These are phyloP conservation scores for Plasmopara halstedii DNA, from an alignment of 352 stramenopile genomes.

Conservation along the genomic window DNA sequence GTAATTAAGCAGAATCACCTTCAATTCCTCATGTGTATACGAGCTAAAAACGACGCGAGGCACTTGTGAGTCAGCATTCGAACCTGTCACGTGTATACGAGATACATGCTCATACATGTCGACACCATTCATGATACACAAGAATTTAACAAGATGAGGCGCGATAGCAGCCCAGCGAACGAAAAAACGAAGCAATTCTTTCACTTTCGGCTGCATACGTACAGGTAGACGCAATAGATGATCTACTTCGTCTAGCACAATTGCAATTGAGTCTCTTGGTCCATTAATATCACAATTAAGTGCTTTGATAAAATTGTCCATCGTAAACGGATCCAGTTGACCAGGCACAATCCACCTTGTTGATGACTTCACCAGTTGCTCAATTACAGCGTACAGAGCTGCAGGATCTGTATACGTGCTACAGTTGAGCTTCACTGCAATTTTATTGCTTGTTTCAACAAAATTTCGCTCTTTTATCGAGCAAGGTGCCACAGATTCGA, in stretches of 20 bases:
- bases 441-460: constrained; percentile 3
- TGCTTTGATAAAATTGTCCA: constrained; percentile 39
- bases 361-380: constrained; percentile 10
- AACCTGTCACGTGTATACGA: constrained; percentile 15
- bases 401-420: constrained; percentile 46
- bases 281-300: neutral
- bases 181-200: constrained; percentile 50
- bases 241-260: constrained; percentile 67
- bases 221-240: constrained; percentile 43
- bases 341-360: constrained; percentile 24
- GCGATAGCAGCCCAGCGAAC: constrained; percentile 43
- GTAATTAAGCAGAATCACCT: constrained; percentile 39
- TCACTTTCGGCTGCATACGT: constrained; percentile 32
- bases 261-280: constrained; percentile 11
- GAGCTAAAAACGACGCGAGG: constrained; percentile 49
- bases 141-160: constrained; percentile 31
- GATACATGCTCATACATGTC: constrained; percentile 64
- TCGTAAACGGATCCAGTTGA: constrained; percentile 29
- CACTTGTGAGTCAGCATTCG: constrained; percentile 14
- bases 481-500: constrained; percentile 4
- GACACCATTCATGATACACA: constrained; percentile 69
- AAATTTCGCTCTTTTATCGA: constrained; percentile 5
- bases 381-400: constrained; percentile 36
- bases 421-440: constrained; percentile 52
- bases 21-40: constrained; percentile 43